Conservation (phyloP, 2,329 filamentous ascomycete genomes). For the Fusarium agapanthi region DNA sequence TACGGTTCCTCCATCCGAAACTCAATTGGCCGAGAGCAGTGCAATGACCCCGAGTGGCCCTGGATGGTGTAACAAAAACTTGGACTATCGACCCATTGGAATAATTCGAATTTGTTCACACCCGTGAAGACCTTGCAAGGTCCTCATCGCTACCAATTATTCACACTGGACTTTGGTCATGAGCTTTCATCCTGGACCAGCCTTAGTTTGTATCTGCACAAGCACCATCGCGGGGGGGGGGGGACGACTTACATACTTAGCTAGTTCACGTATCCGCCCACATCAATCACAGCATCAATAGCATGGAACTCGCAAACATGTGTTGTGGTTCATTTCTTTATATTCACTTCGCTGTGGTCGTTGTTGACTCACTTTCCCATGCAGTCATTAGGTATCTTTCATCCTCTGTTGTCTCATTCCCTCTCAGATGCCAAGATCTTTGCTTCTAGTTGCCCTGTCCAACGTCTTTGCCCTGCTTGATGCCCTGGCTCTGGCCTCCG, state of each 20-base stretch:
- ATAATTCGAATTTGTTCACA: background rate
- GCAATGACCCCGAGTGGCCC: background rate
- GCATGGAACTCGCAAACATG: background rate
- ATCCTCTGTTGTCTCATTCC: slow-evolving; percentile 1
- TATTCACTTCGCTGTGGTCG: slow-evolving; percentile 31
- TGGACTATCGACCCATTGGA: background rate
- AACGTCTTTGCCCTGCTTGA: slow-evolving; percentile 50
- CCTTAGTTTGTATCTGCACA: background rate
- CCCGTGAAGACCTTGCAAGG: background rate
- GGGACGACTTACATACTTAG: slow-evolving; percentile 1
- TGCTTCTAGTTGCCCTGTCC: slow-evolving; percentile 50
- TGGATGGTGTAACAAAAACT: background rate
- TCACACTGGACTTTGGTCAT: background rate
- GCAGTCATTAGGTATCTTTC: slow-evolving; percentile 29
- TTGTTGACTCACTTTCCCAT: slow-evolving; percentile 9
- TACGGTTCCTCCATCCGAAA: background rate
- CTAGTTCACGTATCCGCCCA: background rate
- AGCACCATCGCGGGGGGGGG: background rate
- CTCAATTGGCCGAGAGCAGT: background rate
- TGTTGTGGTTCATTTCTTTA: slow-evolving; percentile 16
- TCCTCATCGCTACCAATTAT: background rate
- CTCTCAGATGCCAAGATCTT: background rate
- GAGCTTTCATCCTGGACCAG: background rate
- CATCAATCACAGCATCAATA: background rate
- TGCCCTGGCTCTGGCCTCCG: slow-evolving; percentile 55